Evolutionary conservation across 306 rosid species (phyloP), one percentile per base, ranked within the genome.

Genomic region (Hippophae rhamnoides): DNA sequence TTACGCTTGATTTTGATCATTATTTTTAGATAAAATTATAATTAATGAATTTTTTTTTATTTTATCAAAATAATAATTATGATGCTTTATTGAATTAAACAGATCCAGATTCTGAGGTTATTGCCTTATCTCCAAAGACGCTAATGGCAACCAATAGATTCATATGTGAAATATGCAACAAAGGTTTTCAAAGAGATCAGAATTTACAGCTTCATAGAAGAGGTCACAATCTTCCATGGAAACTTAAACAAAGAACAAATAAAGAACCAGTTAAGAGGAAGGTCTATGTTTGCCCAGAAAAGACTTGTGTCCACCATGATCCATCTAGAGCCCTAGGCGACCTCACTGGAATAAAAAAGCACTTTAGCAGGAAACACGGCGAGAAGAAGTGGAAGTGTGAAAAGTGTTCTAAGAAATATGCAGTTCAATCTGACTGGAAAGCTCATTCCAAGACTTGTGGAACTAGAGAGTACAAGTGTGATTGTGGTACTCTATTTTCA

Each of bases 351-450:
- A 83, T 90, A 47, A 90, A 90, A 80, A 90, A 87, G 71, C 98
- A 90, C 69, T 90, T 83, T 56, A 87, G 98, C 71, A 50, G 96
- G 42, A 90, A 87, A 59, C 98, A 90, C 38, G 98, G 98, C 5
- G 98, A 90, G 82, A 90, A 90, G 75, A 90, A 90, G 77, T 90
- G 98, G 98, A 90, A 87, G 82, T 90, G 98, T 54, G 96, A 87
- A 0, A 90, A 87, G 71, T 90, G 98, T 70, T 85, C 98, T 0
- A 90, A 90, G 84, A 90, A 87, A 69, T 90, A 90, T 56, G 98
- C 98, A 0, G 96, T 90, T 47, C 98, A 87, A 56, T 90, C 96
- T 1, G 96, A 90, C 65, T 90, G 98, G 98, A 90, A 90, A 69
- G 98, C 98, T 62, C 98, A 90, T 76, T 76, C 83, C 53, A 90